These are phyloP conservation scores for Zarea fungicola DNA, from an alignment of 2,329 filamentous ascomycete species.

Conservation along the genomic window DNA sequence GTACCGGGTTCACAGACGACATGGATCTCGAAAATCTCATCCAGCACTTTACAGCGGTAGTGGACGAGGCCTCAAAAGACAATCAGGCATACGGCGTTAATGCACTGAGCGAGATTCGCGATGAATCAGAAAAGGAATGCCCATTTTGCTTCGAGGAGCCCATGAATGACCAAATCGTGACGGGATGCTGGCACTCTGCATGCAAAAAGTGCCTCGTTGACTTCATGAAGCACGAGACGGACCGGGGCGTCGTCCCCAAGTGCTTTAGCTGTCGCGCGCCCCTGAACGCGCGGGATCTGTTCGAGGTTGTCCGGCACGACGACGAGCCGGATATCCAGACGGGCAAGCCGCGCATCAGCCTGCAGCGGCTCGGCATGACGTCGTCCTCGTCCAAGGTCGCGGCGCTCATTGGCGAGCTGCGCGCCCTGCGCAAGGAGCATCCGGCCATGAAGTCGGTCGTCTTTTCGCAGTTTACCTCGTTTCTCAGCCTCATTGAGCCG, in stretches of 20 bases:
- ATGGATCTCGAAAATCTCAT: slow-evolving; percentile 92
- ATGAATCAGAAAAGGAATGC: slow-evolving; percentile 83
- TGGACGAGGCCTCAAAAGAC: slow-evolving; percentile 59
- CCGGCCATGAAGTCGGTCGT: slow-evolving; percentile 79
- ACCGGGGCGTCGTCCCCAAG: slow-evolving; percentile 67
- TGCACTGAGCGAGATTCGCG: slow-evolving; percentile 84
- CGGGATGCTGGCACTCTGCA: slow-evolving; percentile 94
- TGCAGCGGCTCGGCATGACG: slow-evolving; percentile 55
- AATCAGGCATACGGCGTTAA: slow-evolving; percentile 68
- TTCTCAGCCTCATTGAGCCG: slow-evolving; percentile 84
- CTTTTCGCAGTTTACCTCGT: slow-evolving; percentile 96
- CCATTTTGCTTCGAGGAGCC: slow-evolving; percentile 93
- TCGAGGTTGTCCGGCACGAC: slow-evolving; percentile 83
- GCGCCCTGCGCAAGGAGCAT: slow-evolving; percentile 59
- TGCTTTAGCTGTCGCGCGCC: slow-evolving; percentile 89
- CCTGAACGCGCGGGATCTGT: slow-evolving; percentile 78
- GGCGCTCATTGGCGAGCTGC: slow-evolving; percentile 70
- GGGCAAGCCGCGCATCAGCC: slow-evolving; percentile 48
- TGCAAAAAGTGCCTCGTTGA: slow-evolving; percentile 90
- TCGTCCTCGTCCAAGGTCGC: slow-evolving; percentile 86
- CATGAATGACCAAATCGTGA: slow-evolving; percentile 91
- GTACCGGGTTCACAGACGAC: slow-evolving; percentile 80
- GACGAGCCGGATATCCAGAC: slow-evolving; percentile 44
- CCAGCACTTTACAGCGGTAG: slow-evolving; percentile 70
- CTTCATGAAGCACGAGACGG: slow-evolving; percentile 81